Evolutionary conservation across 1,139 yeast genomes (phyloP).

Genomic region (Blastobotrys proliferans): DNA sequence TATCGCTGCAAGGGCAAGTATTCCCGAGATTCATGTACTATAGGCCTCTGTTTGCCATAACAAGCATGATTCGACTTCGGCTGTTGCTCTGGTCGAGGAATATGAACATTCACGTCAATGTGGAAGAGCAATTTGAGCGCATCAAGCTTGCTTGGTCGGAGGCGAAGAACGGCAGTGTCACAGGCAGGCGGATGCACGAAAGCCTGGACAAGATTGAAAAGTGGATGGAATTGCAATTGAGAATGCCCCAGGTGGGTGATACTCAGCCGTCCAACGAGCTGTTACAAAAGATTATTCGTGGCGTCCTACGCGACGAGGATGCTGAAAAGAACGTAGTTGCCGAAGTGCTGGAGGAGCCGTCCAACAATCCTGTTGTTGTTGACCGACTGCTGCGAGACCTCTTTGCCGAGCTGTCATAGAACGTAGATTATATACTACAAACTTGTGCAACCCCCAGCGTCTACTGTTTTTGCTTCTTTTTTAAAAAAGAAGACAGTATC

Average conservation of each 20-base stretch:
- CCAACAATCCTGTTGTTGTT: constrained; percentile 1
- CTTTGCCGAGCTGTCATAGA: constrained; percentile 1
- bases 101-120: constrained; percentile 3
- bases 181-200: constrained; percentile 8
- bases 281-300: constrained; percentile 2
- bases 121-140: constrained; percentile 15
- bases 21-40: constrained; percentile 54
- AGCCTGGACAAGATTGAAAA: constrained; percentile 11
- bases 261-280: constrained; percentile 2
- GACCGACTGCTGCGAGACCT: constrained; percentile 4
- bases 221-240: constrained; percentile 10
- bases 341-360: neutral
- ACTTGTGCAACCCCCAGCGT: neutral
- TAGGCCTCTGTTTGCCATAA: constrained; percentile 53
- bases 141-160: constrained; percentile 19
- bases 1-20: constrained; percentile 31
- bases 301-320: neutral
- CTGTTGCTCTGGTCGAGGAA: constrained; percentile 18
- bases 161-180: constrained; percentile 3
- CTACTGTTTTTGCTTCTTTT: neutral
- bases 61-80: constrained; percentile 27
- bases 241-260: neutral
- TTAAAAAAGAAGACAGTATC: too few relatives aligned
- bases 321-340: neutral
- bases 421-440: neutral